Evolutionary conservation across 169 alveolate genomes (phyloP), one percentile per base, ranked within the genome.

Genomic region (Theileria annulata): DNA sequence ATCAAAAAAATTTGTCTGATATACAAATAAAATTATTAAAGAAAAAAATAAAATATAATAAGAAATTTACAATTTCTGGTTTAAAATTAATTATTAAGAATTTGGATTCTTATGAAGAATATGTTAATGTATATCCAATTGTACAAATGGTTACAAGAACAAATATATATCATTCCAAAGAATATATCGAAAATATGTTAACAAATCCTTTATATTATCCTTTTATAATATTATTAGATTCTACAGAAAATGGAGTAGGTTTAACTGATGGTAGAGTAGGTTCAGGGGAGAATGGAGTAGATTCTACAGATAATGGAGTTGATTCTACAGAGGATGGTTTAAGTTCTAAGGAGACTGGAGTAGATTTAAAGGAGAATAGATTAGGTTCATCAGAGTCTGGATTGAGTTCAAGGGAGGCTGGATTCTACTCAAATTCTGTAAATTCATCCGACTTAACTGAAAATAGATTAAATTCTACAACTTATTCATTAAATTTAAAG

Each of bases 31-130:
- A 27, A 9, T 30, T 62, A 17, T 6, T 62, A 1, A 62, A 62
- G 23, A 62, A 25, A 23, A 62, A 62, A 30, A 21, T 62, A 17
- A 62, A 8, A 23, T 5, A 28, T 3, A 27, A 27, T 17, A 25
- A 62, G 48, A 37, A 62, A 62, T 21, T 62, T n/a, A 23, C 37
- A 23, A 23, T 62, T 62, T 62, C 71, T 15, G 71, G 31, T 3
- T 2, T 62, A 10, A 25, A 62, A 23, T 25, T 75, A 3, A 5
- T 64, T 25, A 42, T 82, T 49, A 82, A 75, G 78, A 66, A 25
- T 8, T 23, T 84, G 73, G 86, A 76, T 10, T 35, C 86, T 8
- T 84, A 84, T 28, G 90, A 84, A 35, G 90, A 77, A 35, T 84
- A 84, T 48, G 33, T 70, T 3, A 83, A 77, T 37, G 86, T 42